Evolutionary conservation across 2,329 filamentous ascomycete species (phyloP).

Genomic region (Colletotrichum sp.): DNA sequence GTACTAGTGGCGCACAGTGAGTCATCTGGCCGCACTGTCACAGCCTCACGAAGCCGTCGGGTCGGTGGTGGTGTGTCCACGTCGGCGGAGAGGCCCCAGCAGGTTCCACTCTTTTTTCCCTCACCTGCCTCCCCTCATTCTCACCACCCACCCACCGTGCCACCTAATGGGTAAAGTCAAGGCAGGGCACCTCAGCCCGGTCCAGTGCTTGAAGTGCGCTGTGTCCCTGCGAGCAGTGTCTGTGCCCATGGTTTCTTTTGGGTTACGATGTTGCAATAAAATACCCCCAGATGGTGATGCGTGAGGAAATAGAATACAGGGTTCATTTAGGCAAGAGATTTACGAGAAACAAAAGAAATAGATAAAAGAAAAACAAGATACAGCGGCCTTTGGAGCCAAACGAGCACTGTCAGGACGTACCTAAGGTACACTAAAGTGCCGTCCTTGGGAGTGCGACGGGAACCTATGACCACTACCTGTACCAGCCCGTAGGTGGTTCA

Average conservation of each 20-base stretch:
- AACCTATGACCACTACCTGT: background rate
- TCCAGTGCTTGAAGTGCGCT: background rate
- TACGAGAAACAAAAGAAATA: background rate
- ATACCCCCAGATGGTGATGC: background rate
- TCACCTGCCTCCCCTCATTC: background rate
- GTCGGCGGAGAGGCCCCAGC: slow-evolving; percentile 1
- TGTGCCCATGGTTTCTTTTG: background rate
- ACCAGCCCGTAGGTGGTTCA: background rate
- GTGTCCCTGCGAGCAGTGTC: background rate
- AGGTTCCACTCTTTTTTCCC: slow-evolving; percentile 8
- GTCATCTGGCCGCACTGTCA: background rate
- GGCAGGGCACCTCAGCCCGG: background rate
- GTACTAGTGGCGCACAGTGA: background rate
- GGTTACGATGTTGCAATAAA: background rate
- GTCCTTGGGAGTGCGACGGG: background rate
- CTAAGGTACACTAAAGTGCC: background rate
- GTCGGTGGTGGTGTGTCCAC: slow-evolving; percentile 5
- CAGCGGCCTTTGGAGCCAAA: background rate
- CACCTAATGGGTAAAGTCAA: background rate
- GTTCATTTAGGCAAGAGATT: background rate
- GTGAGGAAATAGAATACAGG: background rate
- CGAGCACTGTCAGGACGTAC: background rate
- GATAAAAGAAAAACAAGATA: background rate
- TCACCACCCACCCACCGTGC: background rate
- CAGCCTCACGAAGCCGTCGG: slow-evolving; percentile 1